Evolutionary conservation across 2,329 filamentous ascomycete genomes (phyloP).

Genomic region (Colletotrichum truncatum): DNA sequence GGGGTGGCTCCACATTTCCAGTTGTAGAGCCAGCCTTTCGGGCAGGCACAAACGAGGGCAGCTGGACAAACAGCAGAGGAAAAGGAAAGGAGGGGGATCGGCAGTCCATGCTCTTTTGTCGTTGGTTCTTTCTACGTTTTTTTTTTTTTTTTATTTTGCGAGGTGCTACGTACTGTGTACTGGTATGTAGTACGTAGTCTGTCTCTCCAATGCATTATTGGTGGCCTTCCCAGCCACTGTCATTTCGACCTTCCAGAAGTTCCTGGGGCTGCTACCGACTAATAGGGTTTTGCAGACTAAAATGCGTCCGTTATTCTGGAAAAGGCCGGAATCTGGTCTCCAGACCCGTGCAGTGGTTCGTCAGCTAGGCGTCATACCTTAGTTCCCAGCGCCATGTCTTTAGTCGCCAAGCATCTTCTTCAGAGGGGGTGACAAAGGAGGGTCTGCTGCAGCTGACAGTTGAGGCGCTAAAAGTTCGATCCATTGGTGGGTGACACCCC

Average conservation of each 20-base stretch:
- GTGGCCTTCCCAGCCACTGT: constrained; percentile 3
- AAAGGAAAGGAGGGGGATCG: constrained; percentile 18
- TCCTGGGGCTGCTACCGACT: background rate
- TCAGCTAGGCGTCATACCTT: background rate
- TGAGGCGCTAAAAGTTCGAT: background rate
- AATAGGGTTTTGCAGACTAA: no score
- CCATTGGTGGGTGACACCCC: background rate
- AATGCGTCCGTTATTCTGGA: background rate
- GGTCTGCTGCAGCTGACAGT: background rate
- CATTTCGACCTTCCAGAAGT: background rate
- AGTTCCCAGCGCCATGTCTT: constrained; percentile 3
- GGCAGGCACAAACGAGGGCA: background rate
- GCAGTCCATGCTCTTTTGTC: constrained; percentile 20
- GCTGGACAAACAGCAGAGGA: background rate
- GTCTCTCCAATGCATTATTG: background rate
- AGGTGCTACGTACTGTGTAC: no score
- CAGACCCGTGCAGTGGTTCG: background rate
- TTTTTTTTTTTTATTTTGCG: no score
- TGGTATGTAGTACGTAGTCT: no score
- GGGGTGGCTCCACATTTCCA: background rate
- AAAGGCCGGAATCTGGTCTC: background rate
- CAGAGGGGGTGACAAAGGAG: background rate
- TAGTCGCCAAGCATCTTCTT: background rate
- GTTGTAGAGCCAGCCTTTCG: background rate
- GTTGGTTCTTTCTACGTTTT: constrained; percentile 3